Base-by-base conservation (phyloP, 108 stramenopile species). In the Stephanodiscus minutulus region DNA sequence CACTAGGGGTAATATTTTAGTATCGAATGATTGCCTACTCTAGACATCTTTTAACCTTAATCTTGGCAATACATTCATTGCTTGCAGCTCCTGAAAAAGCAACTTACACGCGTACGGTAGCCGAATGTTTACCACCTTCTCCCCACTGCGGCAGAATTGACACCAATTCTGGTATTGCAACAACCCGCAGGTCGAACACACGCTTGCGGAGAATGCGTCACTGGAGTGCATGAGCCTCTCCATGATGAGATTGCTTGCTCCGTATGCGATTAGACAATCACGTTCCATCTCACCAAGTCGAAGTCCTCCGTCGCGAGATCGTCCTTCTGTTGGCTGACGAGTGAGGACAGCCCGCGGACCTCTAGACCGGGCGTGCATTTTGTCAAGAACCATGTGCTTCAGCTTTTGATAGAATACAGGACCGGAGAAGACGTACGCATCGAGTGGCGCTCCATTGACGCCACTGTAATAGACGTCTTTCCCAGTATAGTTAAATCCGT, bases 351-450 rank as follows among this genome's bases (percentile, higher is more conserved):
- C 97, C 10, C 98, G 85, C 7, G 99, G 99, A 27, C 99, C 99
- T 44, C 97, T 82, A 8, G 99, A 94, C 36, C 99, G 90, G 37
- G 98, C 96, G 68, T 99, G 99, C 83, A 98, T 98, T 86, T 99
- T 99, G 84, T 99, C 98, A 77, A 98, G 85, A 9, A 99, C 99
- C 99, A 99, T 99, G 85, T 99, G 99, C 85, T 99, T 99, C 21
- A 99, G 88, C 76, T 99, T 99, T 79, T 99, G 99, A 76, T 99
- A 99, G 67, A 97, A 99, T 5, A 98, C 88, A 20, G 99, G 99
- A 15, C 99, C 99, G 0, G 95, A 85, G 73, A 99, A 99, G 28
- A 99, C 88, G 79, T 97, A 98, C 22, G 95, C 52, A 80, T 95
- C 86, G 47, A 99, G 61, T 3, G 95, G 98, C 61, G 94, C 89